Evolutionary conservation across 1,284 basidiomycete genomes (phyloP).

Genomic region (Sparassis latifolia): DNA sequence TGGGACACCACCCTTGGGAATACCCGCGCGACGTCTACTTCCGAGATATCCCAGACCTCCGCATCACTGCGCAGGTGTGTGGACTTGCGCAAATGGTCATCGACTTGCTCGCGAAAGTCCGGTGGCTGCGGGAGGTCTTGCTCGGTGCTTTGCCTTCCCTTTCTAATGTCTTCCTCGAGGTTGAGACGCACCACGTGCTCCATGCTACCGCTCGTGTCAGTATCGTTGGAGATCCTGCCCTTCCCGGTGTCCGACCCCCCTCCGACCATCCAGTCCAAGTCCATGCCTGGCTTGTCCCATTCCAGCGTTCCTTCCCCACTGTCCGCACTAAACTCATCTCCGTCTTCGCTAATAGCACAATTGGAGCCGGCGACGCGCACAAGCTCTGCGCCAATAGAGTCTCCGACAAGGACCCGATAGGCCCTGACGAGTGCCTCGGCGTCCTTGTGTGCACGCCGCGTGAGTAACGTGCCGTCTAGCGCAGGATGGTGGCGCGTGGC

Average conservation of each 20-base stretch:
- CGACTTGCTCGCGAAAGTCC: too few relatives aligned
- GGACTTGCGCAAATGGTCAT: not conserved
- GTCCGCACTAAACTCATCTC: constrained; percentile 1
- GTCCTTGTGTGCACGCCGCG: constrained; percentile 49
- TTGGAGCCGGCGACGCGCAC: constrained; percentile 2
- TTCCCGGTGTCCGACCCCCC: not conserved
- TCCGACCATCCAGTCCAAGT: not conserved
- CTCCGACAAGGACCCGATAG: constrained; percentile 52
- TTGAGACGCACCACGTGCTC: not conserved
- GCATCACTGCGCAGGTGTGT: constrained; percentile 3
- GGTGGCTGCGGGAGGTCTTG: too few relatives aligned
- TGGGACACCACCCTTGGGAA: constrained; percentile 66
- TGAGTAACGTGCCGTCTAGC: constrained; percentile 64
- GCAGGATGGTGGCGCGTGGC: constrained; percentile 65
- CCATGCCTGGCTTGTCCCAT: constrained; percentile 2
- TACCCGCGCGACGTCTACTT: constrained; percentile 64
- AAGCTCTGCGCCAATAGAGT: constrained; percentile 27
- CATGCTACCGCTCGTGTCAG: too few relatives aligned
- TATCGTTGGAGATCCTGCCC: constrained; percentile 1
- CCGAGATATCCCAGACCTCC: constrained; percentile 51
- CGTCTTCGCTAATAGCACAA: not conserved
- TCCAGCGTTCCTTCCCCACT: constrained; percentile 1
- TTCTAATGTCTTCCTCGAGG: not conserved
- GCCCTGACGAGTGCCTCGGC: constrained; percentile 58
- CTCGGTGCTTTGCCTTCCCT: not conserved